These are phyloP conservation scores for Phytopythium chamaehyphon DNA, from an alignment of 352 stramenopile species.

Conservation along the genomic window DNA sequence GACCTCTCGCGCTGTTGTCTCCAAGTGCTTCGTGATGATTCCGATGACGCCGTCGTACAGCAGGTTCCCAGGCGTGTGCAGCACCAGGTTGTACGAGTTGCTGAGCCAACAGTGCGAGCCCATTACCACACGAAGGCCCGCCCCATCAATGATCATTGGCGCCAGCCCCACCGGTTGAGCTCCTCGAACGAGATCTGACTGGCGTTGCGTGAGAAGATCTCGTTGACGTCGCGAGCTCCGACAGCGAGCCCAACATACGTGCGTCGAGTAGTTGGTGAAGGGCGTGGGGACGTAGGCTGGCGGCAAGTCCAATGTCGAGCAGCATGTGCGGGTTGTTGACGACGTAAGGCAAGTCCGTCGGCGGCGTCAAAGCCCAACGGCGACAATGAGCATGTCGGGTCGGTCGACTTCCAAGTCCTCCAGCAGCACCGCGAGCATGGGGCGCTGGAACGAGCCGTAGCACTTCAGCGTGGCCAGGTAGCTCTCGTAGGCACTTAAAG, in stretches of 20 bases:
- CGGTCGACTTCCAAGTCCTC: conserved; percentile 62
- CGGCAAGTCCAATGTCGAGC: conserved; percentile 80
- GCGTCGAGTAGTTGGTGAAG: conserved; percentile 79
- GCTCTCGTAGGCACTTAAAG: conserved; percentile 51
- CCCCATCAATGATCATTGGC: too few relatives aligned
- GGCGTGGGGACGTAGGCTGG: conserved; percentile 75
- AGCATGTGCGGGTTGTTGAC: conserved; percentile 81
- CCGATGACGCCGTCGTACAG: conserved; percentile 95
- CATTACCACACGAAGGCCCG: neutral
- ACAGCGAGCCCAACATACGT: conserved; percentile 59
- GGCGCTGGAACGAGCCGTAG: conserved; percentile 74
- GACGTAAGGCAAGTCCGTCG: conserved; percentile 69
- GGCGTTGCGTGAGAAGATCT: conserved; percentile 98
- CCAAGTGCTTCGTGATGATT: conserved; percentile 87
- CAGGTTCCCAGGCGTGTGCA: conserved; percentile 98
- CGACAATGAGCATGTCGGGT: conserved; percentile 64
- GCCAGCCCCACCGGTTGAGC: conserved; percentile 85
- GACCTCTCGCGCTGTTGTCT: conserved; percentile 51
- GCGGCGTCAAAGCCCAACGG: conserved; percentile 75
- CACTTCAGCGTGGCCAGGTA: conserved; percentile 62
- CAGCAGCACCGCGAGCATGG: conserved; percentile 62
- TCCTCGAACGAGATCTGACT: conserved; percentile 97
- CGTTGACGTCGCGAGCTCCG: conserved; percentile 95
- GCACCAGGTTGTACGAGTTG: conserved; percentile 99
- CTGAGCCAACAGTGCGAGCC: conserved; percentile 17